Evolutionary conservation across 2,329 filamentous ascomycete genomes (phyloP).

Genomic region (Dichotomopilus funicola): DNA sequence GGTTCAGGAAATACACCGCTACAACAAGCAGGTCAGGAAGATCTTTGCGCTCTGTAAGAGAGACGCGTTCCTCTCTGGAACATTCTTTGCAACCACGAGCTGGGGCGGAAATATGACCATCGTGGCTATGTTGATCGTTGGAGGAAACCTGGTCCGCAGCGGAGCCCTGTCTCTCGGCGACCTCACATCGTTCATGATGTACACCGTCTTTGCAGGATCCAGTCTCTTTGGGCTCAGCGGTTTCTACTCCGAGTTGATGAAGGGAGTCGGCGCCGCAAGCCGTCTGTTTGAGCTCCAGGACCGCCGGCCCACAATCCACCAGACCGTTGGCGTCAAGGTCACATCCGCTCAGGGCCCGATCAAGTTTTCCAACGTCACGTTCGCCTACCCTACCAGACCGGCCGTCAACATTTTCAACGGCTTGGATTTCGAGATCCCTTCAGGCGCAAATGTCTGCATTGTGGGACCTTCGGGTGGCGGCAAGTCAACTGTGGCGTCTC

Average conservation of each 20-base stretch:
- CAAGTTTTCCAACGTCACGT: constrained; percentile 76
- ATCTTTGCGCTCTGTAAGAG: constrained; percentile 84
- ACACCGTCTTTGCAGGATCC: constrained; percentile 78
- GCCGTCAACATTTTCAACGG: constrained; percentile 87
- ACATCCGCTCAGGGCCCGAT: constrained; percentile 82
- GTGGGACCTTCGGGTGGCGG: constrained; percentile 94
- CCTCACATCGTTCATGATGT: constrained; percentile 96
- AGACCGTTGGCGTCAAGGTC: constrained; percentile 75
- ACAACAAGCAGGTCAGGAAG: constrained; percentile 85
- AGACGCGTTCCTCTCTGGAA: constrained; percentile 82
- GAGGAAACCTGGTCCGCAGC: constrained; percentile 80
- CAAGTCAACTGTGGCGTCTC: constrained; percentile 90
- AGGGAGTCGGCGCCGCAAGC: constrained; percentile 94
- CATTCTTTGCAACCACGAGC: constrained; percentile 81
- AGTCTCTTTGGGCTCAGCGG: constrained; percentile 90
- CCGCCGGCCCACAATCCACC: constrained; percentile 75
- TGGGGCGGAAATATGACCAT: constrained; percentile 97
- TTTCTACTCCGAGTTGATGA: constrained; percentile 99
- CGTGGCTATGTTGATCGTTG: constrained; percentile 79
- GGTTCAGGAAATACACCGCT: constrained; percentile 79
- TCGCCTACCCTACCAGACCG: constrained; percentile 89
- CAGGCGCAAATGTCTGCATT: constrained; percentile 90
- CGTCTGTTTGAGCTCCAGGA: constrained; percentile 95
- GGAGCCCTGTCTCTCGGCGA: constrained; percentile 87
- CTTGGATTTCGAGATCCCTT: constrained; percentile 82